Evolutionary conservation across 495 filamentous ascomycete genomes (phyloP).

Genomic region (Jackrogersella minutella): DNA sequence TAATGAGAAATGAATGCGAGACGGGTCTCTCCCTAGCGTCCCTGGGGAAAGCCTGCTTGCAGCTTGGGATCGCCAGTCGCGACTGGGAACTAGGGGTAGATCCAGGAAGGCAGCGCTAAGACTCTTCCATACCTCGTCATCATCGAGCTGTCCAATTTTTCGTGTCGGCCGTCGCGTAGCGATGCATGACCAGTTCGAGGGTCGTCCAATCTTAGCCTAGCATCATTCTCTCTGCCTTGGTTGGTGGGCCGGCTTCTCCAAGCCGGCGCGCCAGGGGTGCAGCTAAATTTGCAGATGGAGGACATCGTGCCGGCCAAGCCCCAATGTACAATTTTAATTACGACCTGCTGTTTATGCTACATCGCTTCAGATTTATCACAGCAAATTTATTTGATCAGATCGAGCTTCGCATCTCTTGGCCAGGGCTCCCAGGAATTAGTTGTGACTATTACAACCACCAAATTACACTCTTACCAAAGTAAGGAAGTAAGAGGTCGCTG

Average conservation of each 20-base stretch:
- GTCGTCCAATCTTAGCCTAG: slow-evolving; percentile 27
- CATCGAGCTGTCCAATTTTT: slow-evolving; percentile 37
- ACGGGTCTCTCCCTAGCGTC: slow-evolving; percentile 36
- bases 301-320: slow-evolving; percentile 8
- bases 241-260: slow-evolving; percentile 25
- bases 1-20: slow-evolving; percentile 38
- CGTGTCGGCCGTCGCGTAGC: slow-evolving; percentile 36
- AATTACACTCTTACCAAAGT: slow-evolving; percentile 1
- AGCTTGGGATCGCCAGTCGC: slow-evolving; percentile 30
- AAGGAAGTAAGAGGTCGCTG: neutral
- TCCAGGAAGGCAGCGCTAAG: slow-evolving; percentile 29
- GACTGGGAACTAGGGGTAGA: slow-evolving; percentile 18
- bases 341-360: slow-evolving; percentile 22
- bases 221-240: slow-evolving; percentile 24
- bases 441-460: neutral
- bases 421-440: neutral
- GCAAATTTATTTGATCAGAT: slow-evolving; percentile 2
- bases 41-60: slow-evolving; percentile 37
- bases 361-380: neutral
- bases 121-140: slow-evolving; percentile 34
- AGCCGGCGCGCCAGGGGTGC: slow-evolving; percentile 26
- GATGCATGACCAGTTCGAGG: slow-evolving; percentile 35
- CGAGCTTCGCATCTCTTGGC: neutral
- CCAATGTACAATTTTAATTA: slow-evolving; percentile 29
- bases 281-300: slow-evolving; percentile 22